A percentile compares a stretch with the other conserved stretches of the same genome.
phyloP scores from a whole-genome alignment of 495 filamentous ascomycete genomes.

The Arthonia radiata region DNA sequence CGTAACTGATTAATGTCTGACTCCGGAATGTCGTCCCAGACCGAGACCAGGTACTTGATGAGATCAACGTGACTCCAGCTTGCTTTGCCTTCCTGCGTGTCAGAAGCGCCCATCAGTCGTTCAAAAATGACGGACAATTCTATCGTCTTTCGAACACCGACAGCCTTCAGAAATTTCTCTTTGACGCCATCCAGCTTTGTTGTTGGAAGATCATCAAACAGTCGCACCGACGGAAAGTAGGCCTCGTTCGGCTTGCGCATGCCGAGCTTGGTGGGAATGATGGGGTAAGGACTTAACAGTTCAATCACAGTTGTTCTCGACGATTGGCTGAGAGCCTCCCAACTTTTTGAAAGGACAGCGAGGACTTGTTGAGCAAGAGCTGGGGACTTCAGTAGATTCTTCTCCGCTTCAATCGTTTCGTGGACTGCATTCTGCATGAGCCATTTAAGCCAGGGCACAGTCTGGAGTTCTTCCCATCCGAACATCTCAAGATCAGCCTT shows the following conservation, averaged over 20 bases:
- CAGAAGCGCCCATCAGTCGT: constrained; percentile 37
- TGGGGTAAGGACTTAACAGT: constrained; percentile 36
- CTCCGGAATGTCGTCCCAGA: constrained; percentile 66
- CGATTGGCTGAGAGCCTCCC: constrained; percentile 44
- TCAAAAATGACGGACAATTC: constrained; percentile 85
- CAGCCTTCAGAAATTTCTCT: constrained; percentile 58
- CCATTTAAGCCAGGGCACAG: constrained; percentile 63
- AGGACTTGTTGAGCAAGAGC: constrained; percentile 60
- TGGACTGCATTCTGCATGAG: constrained; percentile 37
- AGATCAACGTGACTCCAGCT: constrained; percentile 88
- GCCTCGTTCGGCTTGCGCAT: constrained; percentile 72
- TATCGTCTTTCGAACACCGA: constrained; percentile 73
- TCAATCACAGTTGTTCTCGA: constrained; percentile 39
- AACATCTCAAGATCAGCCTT: constrained; percentile 44
- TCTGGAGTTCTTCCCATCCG: constrained; percentile 58
- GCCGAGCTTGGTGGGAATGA: constrained; percentile 77
- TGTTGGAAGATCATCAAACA: constrained; percentile 81
- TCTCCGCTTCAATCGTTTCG: constrained; percentile 18
- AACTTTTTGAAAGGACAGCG: constrained; percentile 58
- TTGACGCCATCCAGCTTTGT: constrained; percentile 56
- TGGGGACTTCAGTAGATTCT: constrained; percentile 43
- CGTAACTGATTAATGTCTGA: constrained; percentile 62
- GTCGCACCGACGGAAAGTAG: constrained; percentile 75
- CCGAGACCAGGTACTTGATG: constrained; percentile 77
- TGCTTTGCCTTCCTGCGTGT: constrained; percentile 15